Evolutionary conservation across 2,329 filamentous ascomycete species (phyloP).

Genomic region (Colletotrichum sansevieriae): DNA sequence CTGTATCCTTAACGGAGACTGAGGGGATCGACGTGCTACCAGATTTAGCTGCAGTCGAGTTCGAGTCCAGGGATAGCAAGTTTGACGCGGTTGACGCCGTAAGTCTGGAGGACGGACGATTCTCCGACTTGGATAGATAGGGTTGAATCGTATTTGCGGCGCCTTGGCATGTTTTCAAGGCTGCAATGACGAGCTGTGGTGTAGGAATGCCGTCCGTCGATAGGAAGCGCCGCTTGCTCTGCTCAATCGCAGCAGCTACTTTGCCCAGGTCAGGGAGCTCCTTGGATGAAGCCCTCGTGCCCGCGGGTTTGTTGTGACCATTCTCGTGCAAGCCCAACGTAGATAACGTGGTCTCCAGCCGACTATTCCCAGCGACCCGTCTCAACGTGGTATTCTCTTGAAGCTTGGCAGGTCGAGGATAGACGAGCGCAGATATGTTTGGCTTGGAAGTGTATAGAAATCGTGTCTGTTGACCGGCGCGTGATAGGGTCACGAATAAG

Average conservation of each 20-base stretch:
- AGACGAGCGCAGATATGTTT: slow-evolving; percentile 30
- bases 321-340: slow-evolving; percentile 8
- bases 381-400: slow-evolving; percentile 29
- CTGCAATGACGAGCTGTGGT: slow-evolving; percentile 57
- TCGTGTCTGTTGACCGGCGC: slow-evolving; percentile 35
- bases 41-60: slow-evolving; percentile 41
- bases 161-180: slow-evolving; percentile 60
- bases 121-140: slow-evolving; percentile 55
- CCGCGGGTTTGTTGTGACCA: slow-evolving; percentile 26
- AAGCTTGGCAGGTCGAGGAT: slow-evolving; percentile 33
- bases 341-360: slow-evolving; percentile 26
- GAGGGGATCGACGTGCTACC: slow-evolving; percentile 38
- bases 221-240: slow-evolving; percentile 58
- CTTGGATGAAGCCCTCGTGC: slow-evolving; percentile 33
- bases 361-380: slow-evolving; percentile 22
- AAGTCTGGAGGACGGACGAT: slow-evolving; percentile 64
- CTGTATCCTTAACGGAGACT: slow-evolving; percentile 55
- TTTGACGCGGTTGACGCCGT: slow-evolving; percentile 50
- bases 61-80: slow-evolving; percentile 51
- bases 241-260: slow-evolving; percentile 57
- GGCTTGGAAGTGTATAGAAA: slow-evolving; percentile 42
- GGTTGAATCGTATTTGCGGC: slow-evolving; percentile 60
- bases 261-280: slow-evolving; percentile 55
- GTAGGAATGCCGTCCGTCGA: slow-evolving; percentile 60
- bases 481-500: slow-evolving; percentile 55